Conservation (phyloP, 2,329 filamentous ascomycete species). For the Pseudopithomyces chartarum region DNA sequence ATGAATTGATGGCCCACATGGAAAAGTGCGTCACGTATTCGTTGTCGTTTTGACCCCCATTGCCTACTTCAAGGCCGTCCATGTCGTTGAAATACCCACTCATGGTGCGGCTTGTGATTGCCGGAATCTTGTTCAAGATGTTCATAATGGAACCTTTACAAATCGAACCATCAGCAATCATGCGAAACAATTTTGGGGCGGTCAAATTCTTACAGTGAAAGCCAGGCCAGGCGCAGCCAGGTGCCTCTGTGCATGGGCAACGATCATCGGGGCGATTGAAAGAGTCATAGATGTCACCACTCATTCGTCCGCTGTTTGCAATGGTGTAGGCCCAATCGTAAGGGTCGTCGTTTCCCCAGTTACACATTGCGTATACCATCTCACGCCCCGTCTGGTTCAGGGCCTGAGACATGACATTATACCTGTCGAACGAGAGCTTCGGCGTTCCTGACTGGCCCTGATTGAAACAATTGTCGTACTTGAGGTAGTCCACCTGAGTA, state of each 20-base stretch:
- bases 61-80: slow-evolving; percentile 38
- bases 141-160: slow-evolving; percentile 25
- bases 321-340: slow-evolving; percentile 38
- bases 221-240: slow-evolving; percentile 32
- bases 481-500: slow-evolving; percentile 33
- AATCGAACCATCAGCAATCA: neutral
- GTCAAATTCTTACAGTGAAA: slow-evolving; percentile 22
- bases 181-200: neutral
- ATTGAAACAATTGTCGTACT: slow-evolving; percentile 45
- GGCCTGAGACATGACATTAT: slow-evolving; percentile 55
- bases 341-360: slow-evolving; percentile 58
- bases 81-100: slow-evolving; percentile 37
- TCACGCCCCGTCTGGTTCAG: slow-evolving; percentile 52
- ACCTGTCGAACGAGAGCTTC: slow-evolving; percentile 53
- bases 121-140: slow-evolving; percentile 36
- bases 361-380: slow-evolving; percentile 55
- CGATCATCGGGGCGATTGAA: slow-evolving; percentile 34
- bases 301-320: slow-evolving; percentile 42
- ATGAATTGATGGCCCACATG: slow-evolving; percentile 55
- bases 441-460: slow-evolving; percentile 37
- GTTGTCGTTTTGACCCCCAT: slow-evolving; percentile 34
- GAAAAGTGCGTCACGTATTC: slow-evolving; percentile 49
- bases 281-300: slow-evolving; percentile 37
- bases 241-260: slow-evolving; percentile 29
- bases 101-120: slow-evolving; percentile 32